phyloP scores from a whole-genome alignment of 176 grass and related monocot genomes.

The Lolium perenne region DNA sequence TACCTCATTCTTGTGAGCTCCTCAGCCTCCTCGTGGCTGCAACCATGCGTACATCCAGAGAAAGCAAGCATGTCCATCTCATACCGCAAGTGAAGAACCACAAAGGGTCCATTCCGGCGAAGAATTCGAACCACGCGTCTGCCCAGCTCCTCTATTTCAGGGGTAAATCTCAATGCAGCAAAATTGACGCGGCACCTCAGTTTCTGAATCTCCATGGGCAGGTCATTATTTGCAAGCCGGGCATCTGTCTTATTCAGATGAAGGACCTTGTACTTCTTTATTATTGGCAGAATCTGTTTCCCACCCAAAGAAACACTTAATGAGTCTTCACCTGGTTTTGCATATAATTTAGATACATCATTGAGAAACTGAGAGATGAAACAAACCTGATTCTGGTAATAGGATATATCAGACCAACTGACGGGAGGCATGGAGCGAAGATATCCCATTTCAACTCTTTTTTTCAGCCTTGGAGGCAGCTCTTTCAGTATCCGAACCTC shows the following conservation, averaged over 20 bases:
- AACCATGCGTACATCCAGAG: constrained; percentile 93
- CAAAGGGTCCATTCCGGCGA: constrained; percentile 70
- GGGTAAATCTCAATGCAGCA: constrained; percentile 79
- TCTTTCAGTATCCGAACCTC: constrained; percentile 90
- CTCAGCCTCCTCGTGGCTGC: constrained; percentile 66
- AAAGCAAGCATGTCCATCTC: constrained; percentile 99
- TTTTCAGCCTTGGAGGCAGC: constrained; percentile 82
- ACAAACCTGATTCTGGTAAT: constrained; percentile 80
- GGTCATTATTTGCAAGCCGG: constrained; percentile 84
- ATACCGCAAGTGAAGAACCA: constrained; percentile 93
- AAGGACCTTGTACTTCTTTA: constrained; percentile 84
- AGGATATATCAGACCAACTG: constrained; percentile 92
- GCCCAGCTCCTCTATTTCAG: constrained; percentile 85
- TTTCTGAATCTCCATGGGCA: constrained; percentile 82
- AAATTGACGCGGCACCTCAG: constrained; percentile 87
- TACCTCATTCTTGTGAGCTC: constrained; percentile 97
- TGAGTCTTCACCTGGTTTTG: constrained; percentile 29
- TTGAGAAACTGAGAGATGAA: constrained; percentile 11
- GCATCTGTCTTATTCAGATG: constrained; percentile 90
- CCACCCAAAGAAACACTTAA: constrained; percentile 50
- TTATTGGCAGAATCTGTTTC: constrained; percentile 87
- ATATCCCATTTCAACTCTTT: constrained; percentile 69
- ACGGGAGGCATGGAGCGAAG: constrained; percentile 81
- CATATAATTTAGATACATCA: constrained; percentile 34
- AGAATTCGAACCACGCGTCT: constrained; percentile 77